These are phyloP conservation scores for Beta vulgaris DNA, from an alignment of 148 eudicot species.

Conservation along the genomic window DNA sequence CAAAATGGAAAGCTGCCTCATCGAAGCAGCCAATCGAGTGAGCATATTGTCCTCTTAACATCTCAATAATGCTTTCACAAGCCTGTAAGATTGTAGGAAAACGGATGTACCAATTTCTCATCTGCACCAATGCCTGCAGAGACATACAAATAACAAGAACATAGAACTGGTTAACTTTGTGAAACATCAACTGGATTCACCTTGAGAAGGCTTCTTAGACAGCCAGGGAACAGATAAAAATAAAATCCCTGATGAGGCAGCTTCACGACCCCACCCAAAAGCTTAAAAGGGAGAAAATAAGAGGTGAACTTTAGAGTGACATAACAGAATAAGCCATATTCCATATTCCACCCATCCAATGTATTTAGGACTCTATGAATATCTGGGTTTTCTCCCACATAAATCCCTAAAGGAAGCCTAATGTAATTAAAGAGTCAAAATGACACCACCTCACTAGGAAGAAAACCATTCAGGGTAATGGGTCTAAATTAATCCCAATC, in stretches of 20 bases:
- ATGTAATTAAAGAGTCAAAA: background rate
- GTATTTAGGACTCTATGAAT: too few relatives aligned
- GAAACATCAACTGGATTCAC: too few relatives aligned
- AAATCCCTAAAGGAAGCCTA: background rate
- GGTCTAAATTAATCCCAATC: background rate
- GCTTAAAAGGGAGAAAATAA: too few relatives aligned
- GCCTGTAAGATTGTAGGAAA: conserved; percentile 95
- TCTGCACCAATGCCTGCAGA: conserved; percentile 84
- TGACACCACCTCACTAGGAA: background rate
- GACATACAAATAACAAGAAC: conserved; percentile 7
- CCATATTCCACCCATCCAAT: too few relatives aligned
- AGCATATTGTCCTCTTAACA: conserved; percentile 98
- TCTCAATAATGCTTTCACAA: conserved; percentile 88
- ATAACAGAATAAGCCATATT: too few relatives aligned
- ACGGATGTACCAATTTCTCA: conserved; percentile 80
- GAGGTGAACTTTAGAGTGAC: too few relatives aligned
- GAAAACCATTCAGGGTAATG: background rate
- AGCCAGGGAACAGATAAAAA: too few relatives aligned
- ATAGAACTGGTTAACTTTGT: background rate
- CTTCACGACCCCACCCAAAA: too few relatives aligned
- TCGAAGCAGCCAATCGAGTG: conserved; percentile 77
- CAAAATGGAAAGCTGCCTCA: conserved; percentile 87
- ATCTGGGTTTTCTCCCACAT: too few relatives aligned
- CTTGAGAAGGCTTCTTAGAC: too few relatives aligned
- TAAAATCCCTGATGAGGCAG: too few relatives aligned